Base-by-base conservation (phyloP, 2,329 filamentous ascomycete species). In the Neocatenulostroma microsporum region DNA sequence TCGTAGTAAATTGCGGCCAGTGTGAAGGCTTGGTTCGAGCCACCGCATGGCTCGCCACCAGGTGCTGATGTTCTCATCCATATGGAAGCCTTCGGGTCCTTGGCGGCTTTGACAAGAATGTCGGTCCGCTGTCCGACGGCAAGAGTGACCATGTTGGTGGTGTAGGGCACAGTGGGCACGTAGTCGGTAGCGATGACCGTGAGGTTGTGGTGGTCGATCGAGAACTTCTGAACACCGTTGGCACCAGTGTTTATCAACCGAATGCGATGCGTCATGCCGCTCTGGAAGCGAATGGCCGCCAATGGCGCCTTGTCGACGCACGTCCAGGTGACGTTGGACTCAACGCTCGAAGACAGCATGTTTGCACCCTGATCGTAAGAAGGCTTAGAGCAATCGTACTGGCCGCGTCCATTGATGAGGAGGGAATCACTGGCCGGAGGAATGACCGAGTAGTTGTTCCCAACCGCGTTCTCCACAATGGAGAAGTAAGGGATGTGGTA, bases 1-100 rank as follows among this genome's bases (percentile, higher is more conserved):
- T 80, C 68, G 55, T 84, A 85, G 61, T 80, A 82, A 34, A 85
- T 67, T 11, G 71, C 75, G 0, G 80, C 82, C 1, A 76, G 50
- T 1, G 72, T 77, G 31, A 67, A 48, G 1, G 49, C 37, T 13
- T 47, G 36, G 30, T 48, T 32, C 37, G 47, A 19, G 3, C 43
- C 49, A 24, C 49, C 55, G 31, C 51, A 53, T 14, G 47, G 44
- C 30, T 43, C 48, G 23, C 30, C 41, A 30, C 41, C 40, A 12
- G 37, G 36, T n/a, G 42, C 30, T 31, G 44, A 25, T 30, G 34
- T 34, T 27, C 62, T 56, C 59, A 64, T 62, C 59, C 61, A 64
- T 41, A 51, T 54, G 2, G 54, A 44, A 39, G 50, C 36, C 30
- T 49, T 47, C 33, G 55, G 35, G 18, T 53, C 51, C 13, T 48